These are phyloP conservation scores for Coemansia sp. DNA, from an alignment of 192 early-diverging fungal genomes.

Conservation along the genomic window DNA sequence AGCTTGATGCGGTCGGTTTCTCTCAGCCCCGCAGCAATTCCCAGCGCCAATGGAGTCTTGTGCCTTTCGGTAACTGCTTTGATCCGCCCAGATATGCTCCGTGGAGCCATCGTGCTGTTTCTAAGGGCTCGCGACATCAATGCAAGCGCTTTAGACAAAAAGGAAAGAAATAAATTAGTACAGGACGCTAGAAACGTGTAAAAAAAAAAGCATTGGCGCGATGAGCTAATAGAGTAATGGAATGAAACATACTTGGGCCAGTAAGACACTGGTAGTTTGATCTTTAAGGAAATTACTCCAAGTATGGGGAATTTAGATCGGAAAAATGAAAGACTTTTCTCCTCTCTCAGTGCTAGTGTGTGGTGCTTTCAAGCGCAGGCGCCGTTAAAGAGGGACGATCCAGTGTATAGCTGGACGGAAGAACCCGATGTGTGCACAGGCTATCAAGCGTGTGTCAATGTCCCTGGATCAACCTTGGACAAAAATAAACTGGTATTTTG, in stretches of 20 bases:
- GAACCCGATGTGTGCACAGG: no score
- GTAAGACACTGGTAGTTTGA: no score
- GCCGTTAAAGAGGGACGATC: no score
- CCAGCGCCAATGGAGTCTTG: constrained; percentile 11
- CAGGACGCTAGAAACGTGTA: neutral
- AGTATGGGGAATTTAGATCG: neutral
- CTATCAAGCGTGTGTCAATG: no score
- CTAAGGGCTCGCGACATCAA: neutral
- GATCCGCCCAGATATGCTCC: constrained; percentile 9
- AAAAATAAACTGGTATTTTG: no score
- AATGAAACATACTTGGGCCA: no score
- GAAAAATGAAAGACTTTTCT: no score
- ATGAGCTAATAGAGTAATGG: no score
- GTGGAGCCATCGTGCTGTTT: neutral
- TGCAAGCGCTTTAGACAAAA: neutral
- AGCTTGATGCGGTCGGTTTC: constrained; percentile 14
- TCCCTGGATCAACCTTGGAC: no score
- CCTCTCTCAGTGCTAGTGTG: no score
- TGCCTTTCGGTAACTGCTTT: neutral
- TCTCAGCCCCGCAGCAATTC: constrained; percentile 4
- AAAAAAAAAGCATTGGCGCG: neutral
- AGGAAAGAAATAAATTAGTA: neutral
- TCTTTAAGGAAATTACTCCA: neutral
- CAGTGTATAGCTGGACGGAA: no score
- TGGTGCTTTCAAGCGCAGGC: no score